Base-by-base conservation (phyloP, 768 basidiomycete species). In the Asterophora lycoperdoides region DNA sequence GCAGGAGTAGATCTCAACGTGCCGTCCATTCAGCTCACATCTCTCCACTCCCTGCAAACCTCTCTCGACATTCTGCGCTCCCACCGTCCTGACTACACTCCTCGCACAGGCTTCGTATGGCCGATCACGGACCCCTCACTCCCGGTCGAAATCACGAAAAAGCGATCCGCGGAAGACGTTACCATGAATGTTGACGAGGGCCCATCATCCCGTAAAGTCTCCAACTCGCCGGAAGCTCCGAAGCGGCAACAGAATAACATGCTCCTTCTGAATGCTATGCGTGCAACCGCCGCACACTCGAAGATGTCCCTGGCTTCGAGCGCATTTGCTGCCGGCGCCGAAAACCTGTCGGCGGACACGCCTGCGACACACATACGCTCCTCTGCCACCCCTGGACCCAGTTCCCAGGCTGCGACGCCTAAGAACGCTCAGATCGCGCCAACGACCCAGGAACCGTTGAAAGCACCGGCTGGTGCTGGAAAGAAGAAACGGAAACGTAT, bases 51-150 rank as follows among this genome's bases (percentile, higher is more conserved):
- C 9, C 67, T 95, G 15, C 86, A 89, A 72, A 77, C 80, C 3
- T 91, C 91, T 5, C 73, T 95, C 46, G 80, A 88, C 56, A 76
- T 77, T 45, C 70, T 94, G 56, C 83, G 86, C 47, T 74, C 74
- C 50, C 78, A 88, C 59, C 75, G 86, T 52, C 92, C 92, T 11
- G 83, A 85, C 51, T 92, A 88, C 65, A 89, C 87, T 9, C 90
- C 91, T 41, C 78, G 87, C 38, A 84, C 84, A 20, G 89, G 88
- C 5, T 89, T 90, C 60, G 76, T 84, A 1, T 94, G 91, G 91
- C 89, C 91, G 39, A 83, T 93, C 54, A 70, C 76, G 45, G 85
- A 85, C 55, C 63, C 81, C 3, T 69, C 78, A 19, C 50, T 74
- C 1, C 56, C 71, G 8, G 68, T 72, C 14, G 68, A 74, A 30